These are phyloP conservation scores for Jatropha curcas DNA, from an alignment of 345 rosid genomes.

Conservation along the genomic window DNA sequence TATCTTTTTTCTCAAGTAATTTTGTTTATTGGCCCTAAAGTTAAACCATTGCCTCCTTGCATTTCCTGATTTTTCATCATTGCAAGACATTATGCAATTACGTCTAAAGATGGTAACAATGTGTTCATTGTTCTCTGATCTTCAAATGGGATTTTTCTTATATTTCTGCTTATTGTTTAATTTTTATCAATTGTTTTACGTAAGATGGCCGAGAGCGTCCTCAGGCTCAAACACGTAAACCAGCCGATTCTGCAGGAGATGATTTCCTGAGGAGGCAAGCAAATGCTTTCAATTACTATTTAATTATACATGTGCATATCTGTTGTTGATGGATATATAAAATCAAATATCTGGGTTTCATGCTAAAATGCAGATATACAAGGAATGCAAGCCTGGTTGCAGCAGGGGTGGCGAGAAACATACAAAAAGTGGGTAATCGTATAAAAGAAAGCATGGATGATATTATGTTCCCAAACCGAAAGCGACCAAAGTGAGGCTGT, in stretches of 20 bases:
- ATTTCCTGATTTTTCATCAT: background rate
- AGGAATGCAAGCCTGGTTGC: conserved; percentile 64
- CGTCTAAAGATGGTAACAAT: too few relatives aligned
- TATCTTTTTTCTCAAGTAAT: background rate
- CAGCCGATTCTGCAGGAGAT: conserved; percentile 44
- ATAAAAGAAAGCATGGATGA: conserved; percentile 58
- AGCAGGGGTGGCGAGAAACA: conserved; percentile 57
- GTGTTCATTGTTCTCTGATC: background rate
- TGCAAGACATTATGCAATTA: background rate
- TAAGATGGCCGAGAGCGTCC: conserved; percentile 43
- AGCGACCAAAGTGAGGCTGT: conserved; percentile 57
- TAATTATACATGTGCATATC: too few relatives aligned
- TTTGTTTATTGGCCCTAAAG: background rate
- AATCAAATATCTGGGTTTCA: background rate
- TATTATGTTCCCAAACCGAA: conserved; percentile 46
- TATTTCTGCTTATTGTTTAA: background rate
- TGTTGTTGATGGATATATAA: background rate
- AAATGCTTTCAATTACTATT: background rate
- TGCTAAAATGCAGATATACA: conserved; percentile 45
- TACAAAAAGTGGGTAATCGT: conserved; percentile 50
- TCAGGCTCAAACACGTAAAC: conserved; percentile 41
- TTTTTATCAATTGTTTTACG: conserved; percentile 11
- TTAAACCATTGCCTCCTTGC: background rate
- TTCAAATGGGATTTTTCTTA: background rate
- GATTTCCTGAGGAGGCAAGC: conserved; percentile 57